Evolutionary conservation across 2,329 filamentous ascomycete species (phyloP).

Genomic region (Rhinocladiella mackenziei): DNA sequence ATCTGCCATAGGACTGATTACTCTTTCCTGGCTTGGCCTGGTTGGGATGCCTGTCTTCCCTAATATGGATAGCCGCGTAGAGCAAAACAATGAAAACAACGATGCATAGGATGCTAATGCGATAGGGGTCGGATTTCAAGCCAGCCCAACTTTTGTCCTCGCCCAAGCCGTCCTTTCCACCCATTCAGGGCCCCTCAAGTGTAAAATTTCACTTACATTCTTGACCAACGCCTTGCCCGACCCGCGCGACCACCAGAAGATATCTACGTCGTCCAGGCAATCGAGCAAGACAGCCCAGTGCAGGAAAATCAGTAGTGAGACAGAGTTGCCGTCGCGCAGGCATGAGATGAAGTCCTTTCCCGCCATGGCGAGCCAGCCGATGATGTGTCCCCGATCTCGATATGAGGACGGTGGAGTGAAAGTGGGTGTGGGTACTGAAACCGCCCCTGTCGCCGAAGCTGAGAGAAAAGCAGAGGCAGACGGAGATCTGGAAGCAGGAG

Average conservation of each 20-base stretch:
- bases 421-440: neutral
- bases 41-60: no score
- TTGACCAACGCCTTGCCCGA: slow-evolving; percentile 28
- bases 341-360: slow-evolving; percentile 35
- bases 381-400: neutral
- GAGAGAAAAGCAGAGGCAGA: neutral
- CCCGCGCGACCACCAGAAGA: slow-evolving; percentile 37
- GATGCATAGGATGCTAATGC: no score
- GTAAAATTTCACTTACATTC: slow-evolving; percentile 6
- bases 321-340: slow-evolving; percentile 32
- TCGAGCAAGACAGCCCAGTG: slow-evolving; percentile 37
- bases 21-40: no score
- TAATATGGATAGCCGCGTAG: no score
- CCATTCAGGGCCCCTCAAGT: slow-evolving; percentile 5
- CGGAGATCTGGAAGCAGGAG: neutral
- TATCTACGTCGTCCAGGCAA: slow-evolving; percentile 33
- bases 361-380: slow-evolving; percentile 33
- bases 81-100: no score
- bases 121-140: no score
- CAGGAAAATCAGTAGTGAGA: slow-evolving; percentile 36
- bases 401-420: neutral
- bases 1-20: no score
- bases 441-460: neutral
- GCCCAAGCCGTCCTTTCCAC: slow-evolving; percentile 7
- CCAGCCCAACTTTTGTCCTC: slow-evolving; percentile 4